Base-by-base conservation (phyloP, 140 eudicot species). In the Erigeron philadelphicus region DNA sequence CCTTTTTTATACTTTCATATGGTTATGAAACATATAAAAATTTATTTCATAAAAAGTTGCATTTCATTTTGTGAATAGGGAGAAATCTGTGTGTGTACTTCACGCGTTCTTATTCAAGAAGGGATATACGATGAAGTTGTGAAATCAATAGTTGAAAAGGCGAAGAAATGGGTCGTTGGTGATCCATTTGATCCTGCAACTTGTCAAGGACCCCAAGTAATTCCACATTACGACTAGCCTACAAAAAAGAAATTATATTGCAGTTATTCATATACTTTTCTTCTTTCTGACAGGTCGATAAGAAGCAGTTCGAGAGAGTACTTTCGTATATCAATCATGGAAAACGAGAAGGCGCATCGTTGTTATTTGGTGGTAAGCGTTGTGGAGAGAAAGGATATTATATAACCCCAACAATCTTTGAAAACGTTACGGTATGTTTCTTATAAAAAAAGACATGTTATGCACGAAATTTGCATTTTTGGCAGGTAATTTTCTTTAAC, bases 141-240 rank as follows among this genome's bases (percentile, higher is more conserved):
- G 18, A 70, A 68, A 46, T 78, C 23, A 8, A 8, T 84, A 49
- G 67, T 72, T 6, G 86, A 80, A 55, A 79, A 69, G 72, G 81
- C 85, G 4, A 82, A 78, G 52, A n/a, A 81, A 38, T 85, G 86
- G 88, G 80, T 76, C 10, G 86, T 84, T 64, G 95, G 95, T 6
- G 90, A 87, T 67, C 90, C 95, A 17, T 87, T 84, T 74, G 80
- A 87, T 75, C 88, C 90, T 48, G 69, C 78, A 10, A 81, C 83
- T 67, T 74, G 67, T 65, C 90, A 87, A 80, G 95, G 95, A 19
- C 95, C 95, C 1, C 90, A 87, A 65, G 95, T 84, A 75, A 41
- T 31, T 43, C 47, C n/a, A 41, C 23, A 1, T 75, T 50, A 45
- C 17, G 44, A 0, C 8, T 5, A 19, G 35, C 38, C 35, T 47